These are phyloP conservation scores for Tardiomyces blankii DNA, from an alignment of 1,139 yeast species.

Conservation along the genomic window DNA sequence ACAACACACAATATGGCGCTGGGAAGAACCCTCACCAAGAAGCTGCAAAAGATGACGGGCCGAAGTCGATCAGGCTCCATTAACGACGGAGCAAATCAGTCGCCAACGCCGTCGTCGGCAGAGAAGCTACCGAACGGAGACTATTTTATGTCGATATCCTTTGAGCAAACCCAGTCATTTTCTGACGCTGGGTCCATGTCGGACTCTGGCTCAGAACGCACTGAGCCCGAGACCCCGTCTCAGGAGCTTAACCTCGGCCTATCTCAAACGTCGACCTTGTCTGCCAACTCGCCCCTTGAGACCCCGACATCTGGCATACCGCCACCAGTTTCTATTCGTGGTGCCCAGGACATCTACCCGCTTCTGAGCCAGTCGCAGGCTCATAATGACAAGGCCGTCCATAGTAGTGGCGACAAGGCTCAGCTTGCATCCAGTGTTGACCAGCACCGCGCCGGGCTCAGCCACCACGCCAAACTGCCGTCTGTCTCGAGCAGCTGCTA, in stretches of 20 bases:
- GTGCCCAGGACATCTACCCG: background rate
- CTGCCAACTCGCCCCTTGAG: background rate
- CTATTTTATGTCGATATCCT: conserved; percentile 3
- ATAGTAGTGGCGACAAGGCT: background rate
- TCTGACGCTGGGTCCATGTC: conserved; percentile 1
- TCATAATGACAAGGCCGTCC: background rate
- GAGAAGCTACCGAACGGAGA: background rate
- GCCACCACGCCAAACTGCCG: background rate
- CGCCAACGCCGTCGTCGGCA: background rate
- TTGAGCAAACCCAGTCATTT: conserved; percentile 13
- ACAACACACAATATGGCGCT: background rate
- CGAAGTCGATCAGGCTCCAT: background rate
- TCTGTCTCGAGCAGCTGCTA: background rate
- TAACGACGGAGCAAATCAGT: background rate
- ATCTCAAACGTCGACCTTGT: background rate
- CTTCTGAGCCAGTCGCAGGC: background rate
- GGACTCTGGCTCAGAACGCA: background rate
- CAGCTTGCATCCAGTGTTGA: background rate
- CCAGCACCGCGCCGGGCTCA: background rate
- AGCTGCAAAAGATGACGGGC: background rate
- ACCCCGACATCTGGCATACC: background rate
- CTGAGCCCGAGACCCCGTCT: background rate
- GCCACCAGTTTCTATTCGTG: background rate
- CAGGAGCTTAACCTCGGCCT: background rate
- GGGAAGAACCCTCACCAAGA: background rate